A percentile compares a stretch with the other conserved stretches of the same genome.
phyloP scores from a whole-genome alignment of 2,329 filamentous ascomycete species.

The Cyphellophora attinorum region DNA sequence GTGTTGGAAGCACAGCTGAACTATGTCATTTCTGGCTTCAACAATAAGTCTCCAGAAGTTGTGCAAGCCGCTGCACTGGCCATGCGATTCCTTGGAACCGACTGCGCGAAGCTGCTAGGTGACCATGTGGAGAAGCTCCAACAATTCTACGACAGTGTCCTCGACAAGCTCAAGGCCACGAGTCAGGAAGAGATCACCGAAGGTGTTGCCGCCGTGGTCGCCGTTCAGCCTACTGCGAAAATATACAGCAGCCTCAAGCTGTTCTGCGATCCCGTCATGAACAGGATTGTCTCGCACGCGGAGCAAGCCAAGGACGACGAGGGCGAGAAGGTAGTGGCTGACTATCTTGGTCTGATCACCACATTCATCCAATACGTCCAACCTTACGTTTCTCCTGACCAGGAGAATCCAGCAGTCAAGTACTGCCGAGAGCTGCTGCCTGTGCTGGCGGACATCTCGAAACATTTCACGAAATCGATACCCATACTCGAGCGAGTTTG shows the following conservation, averaged over 20 bases:
- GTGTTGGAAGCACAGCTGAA: slow-evolving; percentile 87
- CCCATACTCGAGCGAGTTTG: slow-evolving; percentile 91
- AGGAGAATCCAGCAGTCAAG: slow-evolving; percentile 83
- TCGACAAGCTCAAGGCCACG: slow-evolving; percentile 72
- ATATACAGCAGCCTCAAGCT: slow-evolving; percentile 79
- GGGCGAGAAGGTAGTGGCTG: slow-evolving; percentile 75
- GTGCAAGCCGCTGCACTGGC: slow-evolving; percentile 84
- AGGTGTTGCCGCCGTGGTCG: slow-evolving; percentile 84
- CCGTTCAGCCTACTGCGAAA: slow-evolving; percentile 70
- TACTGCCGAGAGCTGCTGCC: slow-evolving; percentile 95
- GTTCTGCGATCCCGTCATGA: slow-evolving; percentile 85
- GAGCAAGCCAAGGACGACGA: slow-evolving; percentile 75
- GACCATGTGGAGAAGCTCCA: slow-evolving; percentile 79
- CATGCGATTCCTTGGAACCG: slow-evolving; percentile 94
- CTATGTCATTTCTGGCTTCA: slow-evolving; percentile 90
- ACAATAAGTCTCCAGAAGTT: slow-evolving; percentile 80
- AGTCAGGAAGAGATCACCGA: slow-evolving; percentile 97
- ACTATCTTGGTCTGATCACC: slow-evolving; percentile 85
- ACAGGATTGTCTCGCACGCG: slow-evolving; percentile 75
- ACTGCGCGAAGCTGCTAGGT: slow-evolving; percentile 80
- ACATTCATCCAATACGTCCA: slow-evolving; percentile 73
- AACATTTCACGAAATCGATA: slow-evolving; percentile 74
- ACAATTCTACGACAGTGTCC: slow-evolving; percentile 79
- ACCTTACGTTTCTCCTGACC: slow-evolving; percentile 60
- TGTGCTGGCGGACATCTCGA: slow-evolving; percentile 73